Percentiles rank a stretch among this genome's conserved stretches.
Conservation (phyloP, 1,284 basidiomycete species). For the Megacollybia platyphylla region DNA sequence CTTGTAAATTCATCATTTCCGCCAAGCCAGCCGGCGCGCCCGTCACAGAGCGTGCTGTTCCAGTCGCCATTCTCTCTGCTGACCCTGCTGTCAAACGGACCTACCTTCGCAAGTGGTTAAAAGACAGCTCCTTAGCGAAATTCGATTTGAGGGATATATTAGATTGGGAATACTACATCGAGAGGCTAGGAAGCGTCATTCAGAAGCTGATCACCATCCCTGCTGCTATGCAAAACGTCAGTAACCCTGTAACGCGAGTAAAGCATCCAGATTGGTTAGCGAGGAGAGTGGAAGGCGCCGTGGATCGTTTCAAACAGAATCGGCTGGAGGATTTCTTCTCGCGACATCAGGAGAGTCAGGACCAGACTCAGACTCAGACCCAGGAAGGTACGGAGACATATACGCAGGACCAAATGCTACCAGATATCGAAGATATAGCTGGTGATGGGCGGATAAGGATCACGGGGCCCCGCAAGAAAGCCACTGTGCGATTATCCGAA, state of each 20-base stretch:
- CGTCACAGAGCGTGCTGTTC: constrained; percentile 94
- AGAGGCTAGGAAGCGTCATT: constrained; percentile 94
- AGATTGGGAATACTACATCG: constrained; percentile 99
- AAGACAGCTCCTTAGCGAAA: constrained; percentile 78
- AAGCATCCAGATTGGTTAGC: constrained; percentile 97
- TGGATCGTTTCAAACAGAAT: constrained; percentile 98
- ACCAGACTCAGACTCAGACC: constrained; percentile 18
- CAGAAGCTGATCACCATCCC: constrained; percentile 99
- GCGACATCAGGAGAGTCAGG: constrained; percentile 21
- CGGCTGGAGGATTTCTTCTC: constrained; percentile 95
- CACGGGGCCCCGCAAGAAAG: constrained; percentile 40
- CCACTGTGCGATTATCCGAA: constrained; percentile 23
- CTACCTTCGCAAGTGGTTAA: constrained; percentile 94
- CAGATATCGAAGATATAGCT: constrained; percentile 6
- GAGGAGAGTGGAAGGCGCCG: constrained; percentile 76
- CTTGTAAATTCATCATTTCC: constrained; percentile 99
- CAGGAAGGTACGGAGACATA: constrained; percentile 58
- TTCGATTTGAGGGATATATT: constrained; percentile 94
- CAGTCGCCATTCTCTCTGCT: constrained; percentile 97
- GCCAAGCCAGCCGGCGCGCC: constrained; percentile 88
- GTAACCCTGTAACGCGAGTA: constrained; percentile 93
- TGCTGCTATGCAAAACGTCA: constrained; percentile 94
- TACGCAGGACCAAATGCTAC: constrained; percentile 16
- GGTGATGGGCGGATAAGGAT: constrained; percentile 26
- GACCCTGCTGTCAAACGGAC: constrained; percentile 84